Percentiles rank a stretch among this genome's conserved stretches.
phyloP scores from a whole-genome alignment of 2,329 filamentous ascomycete genomes.

The Aspergillus costaricaensis region DNA sequence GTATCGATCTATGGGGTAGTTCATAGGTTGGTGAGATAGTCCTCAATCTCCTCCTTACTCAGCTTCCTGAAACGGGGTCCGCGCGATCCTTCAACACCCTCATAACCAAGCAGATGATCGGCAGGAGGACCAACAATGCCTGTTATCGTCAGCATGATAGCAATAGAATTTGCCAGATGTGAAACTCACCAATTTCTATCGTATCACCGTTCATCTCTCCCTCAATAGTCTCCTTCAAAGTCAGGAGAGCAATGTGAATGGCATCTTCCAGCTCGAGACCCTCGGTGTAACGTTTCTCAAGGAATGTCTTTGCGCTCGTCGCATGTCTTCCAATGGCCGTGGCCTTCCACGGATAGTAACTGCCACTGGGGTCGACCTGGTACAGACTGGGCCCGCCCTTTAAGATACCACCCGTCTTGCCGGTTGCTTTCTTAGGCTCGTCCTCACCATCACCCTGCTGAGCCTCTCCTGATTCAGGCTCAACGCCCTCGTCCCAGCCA shows the following conservation, averaged over 20 bases:
- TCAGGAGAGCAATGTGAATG: conserved; percentile 95
- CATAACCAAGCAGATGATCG: conserved; percentile 86
- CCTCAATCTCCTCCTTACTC: conserved; percentile 97
- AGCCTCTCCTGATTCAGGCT: conserved; percentile 74
- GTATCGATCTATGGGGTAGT: conserved; percentile 18
- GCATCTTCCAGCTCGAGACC: conserved; percentile 96
- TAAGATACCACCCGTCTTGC: conserved; percentile 91
- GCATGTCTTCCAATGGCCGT: conserved; percentile 99
- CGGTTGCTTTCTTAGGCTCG: conserved; percentile 69
- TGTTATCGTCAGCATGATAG: conserved; percentile 37
- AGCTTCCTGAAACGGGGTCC: conserved; percentile 62
- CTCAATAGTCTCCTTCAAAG: conserved; percentile 98
- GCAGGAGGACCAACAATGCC: conserved; percentile 95
- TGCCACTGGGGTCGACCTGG: conserved; percentile 97
- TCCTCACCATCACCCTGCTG: conserved; percentile 56
- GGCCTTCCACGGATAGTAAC: conserved; percentile 99
- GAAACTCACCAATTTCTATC: conserved; percentile 83
- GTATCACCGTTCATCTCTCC: conserved; percentile 99
- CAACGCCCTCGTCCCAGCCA: conserved; percentile 95
- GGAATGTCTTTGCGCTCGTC: conserved; percentile 96
- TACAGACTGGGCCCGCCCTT: conserved; percentile 98
- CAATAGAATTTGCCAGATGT: not conserved
- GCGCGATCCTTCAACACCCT: conserved; percentile 45
- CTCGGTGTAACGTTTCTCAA: conserved; percentile 99
- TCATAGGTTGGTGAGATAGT: conserved; percentile 98